A percentile compares a stretch with the other conserved stretches of the same genome.
Conservation (phyloP, 108 stramenopile genomes). For the Nitzschia sp. region DNA sequence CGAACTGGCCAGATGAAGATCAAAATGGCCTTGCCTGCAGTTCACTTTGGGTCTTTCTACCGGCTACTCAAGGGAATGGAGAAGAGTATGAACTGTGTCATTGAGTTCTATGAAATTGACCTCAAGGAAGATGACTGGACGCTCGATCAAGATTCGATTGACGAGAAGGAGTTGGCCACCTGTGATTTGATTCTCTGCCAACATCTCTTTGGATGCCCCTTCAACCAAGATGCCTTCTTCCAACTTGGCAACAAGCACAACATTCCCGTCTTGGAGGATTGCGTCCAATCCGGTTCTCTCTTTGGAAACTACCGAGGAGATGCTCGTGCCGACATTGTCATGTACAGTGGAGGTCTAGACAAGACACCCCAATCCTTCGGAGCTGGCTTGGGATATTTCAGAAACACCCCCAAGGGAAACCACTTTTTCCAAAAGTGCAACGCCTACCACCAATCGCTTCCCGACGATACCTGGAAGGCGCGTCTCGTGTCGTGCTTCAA, state of each 20-base stretch:
- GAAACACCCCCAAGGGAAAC: slow-evolving; percentile 11
- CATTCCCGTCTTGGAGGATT: slow-evolving; percentile 27
- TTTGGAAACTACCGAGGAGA: slow-evolving; percentile 29
- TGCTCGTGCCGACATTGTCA: slow-evolving; percentile 17
- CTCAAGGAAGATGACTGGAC: slow-evolving; percentile 32
- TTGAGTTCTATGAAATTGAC: slow-evolving; percentile 27
- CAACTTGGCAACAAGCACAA: slow-evolving; percentile 17
- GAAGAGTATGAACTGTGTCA: slow-evolving; percentile 23
- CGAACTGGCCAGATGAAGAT: slow-evolving; percentile 10
- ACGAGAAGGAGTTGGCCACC: slow-evolving; percentile 16
- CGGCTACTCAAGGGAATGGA: slow-evolving; percentile 23
- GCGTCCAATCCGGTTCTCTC: slow-evolving; percentile 24
- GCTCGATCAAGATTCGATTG: slow-evolving; percentile 23
- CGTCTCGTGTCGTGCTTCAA: slow-evolving; percentile 18
- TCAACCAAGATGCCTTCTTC: slow-evolving; percentile 12
- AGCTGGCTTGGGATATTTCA: slow-evolving; percentile 22
- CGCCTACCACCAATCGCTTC: slow-evolving; percentile 9
- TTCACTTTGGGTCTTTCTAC: slow-evolving; percentile 30
- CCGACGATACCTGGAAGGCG: slow-evolving; percentile 21
- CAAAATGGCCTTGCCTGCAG: slow-evolving; percentile 11
- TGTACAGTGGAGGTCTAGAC: slow-evolving; percentile 34
- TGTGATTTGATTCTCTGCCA: slow-evolving; percentile 30
- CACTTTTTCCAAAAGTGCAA: slow-evolving; percentile 12
- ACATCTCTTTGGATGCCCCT: slow-evolving; percentile 27
- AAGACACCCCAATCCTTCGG: slow-evolving; percentile 28